phyloP scores from a whole-genome alignment of 148 eudicot species.

The Salicornia ramosissima region DNA sequence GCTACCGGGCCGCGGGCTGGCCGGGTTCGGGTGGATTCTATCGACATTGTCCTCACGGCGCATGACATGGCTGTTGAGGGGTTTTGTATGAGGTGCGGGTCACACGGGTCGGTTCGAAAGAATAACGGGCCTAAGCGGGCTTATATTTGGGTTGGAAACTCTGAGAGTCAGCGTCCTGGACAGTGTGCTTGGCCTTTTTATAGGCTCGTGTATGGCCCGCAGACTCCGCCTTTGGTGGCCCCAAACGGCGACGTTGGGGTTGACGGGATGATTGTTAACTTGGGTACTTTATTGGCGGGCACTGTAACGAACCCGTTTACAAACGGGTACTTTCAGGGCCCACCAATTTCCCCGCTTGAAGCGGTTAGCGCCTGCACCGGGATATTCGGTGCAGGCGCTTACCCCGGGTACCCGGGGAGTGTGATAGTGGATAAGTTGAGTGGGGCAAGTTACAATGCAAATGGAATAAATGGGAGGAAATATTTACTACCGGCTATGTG shows the following conservation, averaged over 20 bases:
- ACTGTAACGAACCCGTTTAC: slow-evolving; percentile 54
- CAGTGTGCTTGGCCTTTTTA: slow-evolving; percentile 64
- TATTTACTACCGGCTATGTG: slow-evolving; percentile 60
- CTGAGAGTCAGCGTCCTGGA: slow-evolving; percentile 51
- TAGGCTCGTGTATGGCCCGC: slow-evolving; percentile 53
- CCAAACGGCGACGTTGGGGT: slow-evolving; percentile 58
- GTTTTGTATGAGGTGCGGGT: slow-evolving; percentile 63
- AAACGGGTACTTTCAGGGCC: slow-evolving; percentile 55
- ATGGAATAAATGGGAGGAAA: slow-evolving; percentile 48
- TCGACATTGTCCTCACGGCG: slow-evolving; percentile 51
- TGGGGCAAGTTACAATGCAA: slow-evolving; percentile 56
- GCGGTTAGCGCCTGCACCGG: slow-evolving; percentile 66
- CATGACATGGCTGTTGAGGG: slow-evolving; percentile 60
- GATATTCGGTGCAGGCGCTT: slow-evolving; percentile 51
- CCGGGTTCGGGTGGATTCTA: not conserved
- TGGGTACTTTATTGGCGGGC: slow-evolving; percentile 51
- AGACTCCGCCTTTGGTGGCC: slow-evolving; percentile 39
- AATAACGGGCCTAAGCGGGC: slow-evolving; percentile 18
- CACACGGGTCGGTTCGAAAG: slow-evolving; percentile 38
- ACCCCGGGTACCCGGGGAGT: slow-evolving; percentile 46
- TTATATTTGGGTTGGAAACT: slow-evolving; percentile 57
- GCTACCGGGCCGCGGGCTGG: slow-evolving; percentile 4
- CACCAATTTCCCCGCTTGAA: slow-evolving; percentile 42
- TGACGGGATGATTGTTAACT: slow-evolving; percentile 59
- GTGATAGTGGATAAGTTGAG: slow-evolving; percentile 37